phyloP scores from a whole-genome alignment of 805 yeast species.

The Metschnikowia similis region DNA sequence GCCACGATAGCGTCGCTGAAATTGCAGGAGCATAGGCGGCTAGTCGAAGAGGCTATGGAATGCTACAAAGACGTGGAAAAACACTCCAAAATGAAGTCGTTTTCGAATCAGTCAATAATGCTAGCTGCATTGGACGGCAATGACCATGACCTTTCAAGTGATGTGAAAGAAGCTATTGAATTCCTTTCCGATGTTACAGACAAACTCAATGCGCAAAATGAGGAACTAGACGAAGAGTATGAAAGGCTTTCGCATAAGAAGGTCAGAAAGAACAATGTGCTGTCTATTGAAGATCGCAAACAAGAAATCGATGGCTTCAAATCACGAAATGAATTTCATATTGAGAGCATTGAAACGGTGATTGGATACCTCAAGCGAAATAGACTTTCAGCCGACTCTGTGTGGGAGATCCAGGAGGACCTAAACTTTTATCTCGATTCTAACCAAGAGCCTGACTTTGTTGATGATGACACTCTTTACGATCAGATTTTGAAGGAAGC shows the following conservation, averaged over 20 bases:
- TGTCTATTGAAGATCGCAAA: slow-evolving; percentile 36
- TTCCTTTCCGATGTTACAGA: slow-evolving; percentile 29
- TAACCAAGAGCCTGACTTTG: slow-evolving; percentile 35
- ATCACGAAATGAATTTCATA: slow-evolving; percentile 33
- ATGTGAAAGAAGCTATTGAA: slow-evolving; percentile 30
- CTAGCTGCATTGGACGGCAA: slow-evolving; percentile 30
- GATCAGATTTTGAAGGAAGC: slow-evolving; percentile 36
- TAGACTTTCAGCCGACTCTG: slow-evolving; percentile 14
- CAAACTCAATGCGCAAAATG: slow-evolving; percentile 32
- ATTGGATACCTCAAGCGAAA: slow-evolving; percentile 26
- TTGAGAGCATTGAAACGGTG: slow-evolving; percentile 31
- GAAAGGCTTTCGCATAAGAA: slow-evolving; percentile 38
- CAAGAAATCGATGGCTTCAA: slow-evolving; percentile 34
- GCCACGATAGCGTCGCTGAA: slow-evolving; percentile 20
- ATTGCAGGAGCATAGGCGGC: slow-evolving; percentile 33
- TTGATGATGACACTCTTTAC: slow-evolving; percentile 37
- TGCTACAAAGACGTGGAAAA: slow-evolving; percentile 42
- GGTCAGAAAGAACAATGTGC: slow-evolving; percentile 33
- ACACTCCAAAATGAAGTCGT: slow-evolving; percentile 40
- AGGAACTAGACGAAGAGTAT: slow-evolving; percentile 35
- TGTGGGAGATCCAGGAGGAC: slow-evolving; percentile 36
- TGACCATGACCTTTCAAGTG: slow-evolving; percentile 26
- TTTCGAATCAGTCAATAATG: slow-evolving; percentile 44
- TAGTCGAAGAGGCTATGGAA: slow-evolving; percentile 45
- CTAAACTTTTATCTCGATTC: slow-evolving; percentile 34